Evolutionary conservation across 2,329 filamentous ascomycete species (phyloP), one percentile per base, ranked within the genome.

Genomic region (Neopestalotiopsis sp.): DNA sequence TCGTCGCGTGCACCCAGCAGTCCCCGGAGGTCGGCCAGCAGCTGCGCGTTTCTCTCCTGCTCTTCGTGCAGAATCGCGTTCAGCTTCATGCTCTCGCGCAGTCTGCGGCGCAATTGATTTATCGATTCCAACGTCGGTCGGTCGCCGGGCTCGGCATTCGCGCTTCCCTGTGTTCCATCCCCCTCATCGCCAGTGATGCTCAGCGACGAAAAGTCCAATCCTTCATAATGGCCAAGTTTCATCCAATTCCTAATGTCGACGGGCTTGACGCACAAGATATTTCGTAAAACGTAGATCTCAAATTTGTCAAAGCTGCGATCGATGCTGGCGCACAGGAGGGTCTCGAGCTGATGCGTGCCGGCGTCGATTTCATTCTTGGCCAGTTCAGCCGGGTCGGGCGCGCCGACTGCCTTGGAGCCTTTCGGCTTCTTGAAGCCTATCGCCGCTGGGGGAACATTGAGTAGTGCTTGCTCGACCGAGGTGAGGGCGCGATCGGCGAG

Each of bases 401-500:
- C 80, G 81, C 71, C 84, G 84, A 34, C 83, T 76, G 58, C 73
- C 71, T 45, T 78, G 79, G 73, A 82, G 83, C 71, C 71, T 72
- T 82, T 73, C 78, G 85, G 75, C 72, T 84, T 76, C 75, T 87
- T 86, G 83, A 98, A 98, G n/a, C 96, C 96, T 42, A 99, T 88
- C 14, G 89, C 86, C 32, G 91, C 85, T 0, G 95, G 92, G 1
- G 92, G 89, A 2, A 92, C 91, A 65, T 88, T 87, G 63, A 94
- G 85, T 24, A 99, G 90, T 1, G 94, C 93, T 67, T 90, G 89
- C 81, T 98, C 96, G 72, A 98, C 90, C 70, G 92, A 94, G 76
- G 94, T 93, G 76, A 97, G 91, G 67, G 94, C 95, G 79, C 92
- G 92, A 81, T 97, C 96, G 76, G 96, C 92, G 75, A 98, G 89